phyloP scores from a whole-genome alignment of 768 basidiomycete genomes.

The Lactifluus hygrophoroides region DNA sequence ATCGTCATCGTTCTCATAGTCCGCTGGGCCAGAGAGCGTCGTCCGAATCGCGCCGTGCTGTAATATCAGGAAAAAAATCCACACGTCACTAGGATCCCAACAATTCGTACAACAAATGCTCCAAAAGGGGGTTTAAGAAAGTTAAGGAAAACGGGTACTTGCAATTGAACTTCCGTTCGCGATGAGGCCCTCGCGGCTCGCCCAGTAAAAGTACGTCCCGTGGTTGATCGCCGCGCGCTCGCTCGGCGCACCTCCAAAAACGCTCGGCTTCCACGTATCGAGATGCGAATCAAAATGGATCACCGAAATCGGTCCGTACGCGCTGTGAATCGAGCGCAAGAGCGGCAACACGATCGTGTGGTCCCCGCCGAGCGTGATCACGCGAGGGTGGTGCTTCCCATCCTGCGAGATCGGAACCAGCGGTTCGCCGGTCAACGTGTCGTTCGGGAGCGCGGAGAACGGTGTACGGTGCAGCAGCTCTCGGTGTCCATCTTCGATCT shows the following conservation, averaged over 20 bases:
- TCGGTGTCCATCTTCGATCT: slow-evolving; percentile 69
- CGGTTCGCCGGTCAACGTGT: slow-evolving; percentile 47
- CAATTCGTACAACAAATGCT: slow-evolving; percentile 24
- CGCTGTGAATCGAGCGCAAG: slow-evolving; percentile 60
- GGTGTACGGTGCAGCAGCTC: slow-evolving; percentile 55
- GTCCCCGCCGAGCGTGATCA: slow-evolving; percentile 82
- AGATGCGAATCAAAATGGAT: slow-evolving; percentile 87
- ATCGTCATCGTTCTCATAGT: slow-evolving; percentile 68
- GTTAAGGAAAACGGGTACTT: slow-evolving; percentile 42
- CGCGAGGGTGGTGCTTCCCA: slow-evolving; percentile 66
- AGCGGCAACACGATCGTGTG: slow-evolving; percentile 73
- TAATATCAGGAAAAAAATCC: slow-evolving; percentile 26
- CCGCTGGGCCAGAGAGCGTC: slow-evolving; percentile 66
- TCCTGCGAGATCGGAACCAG: slow-evolving; percentile 55
- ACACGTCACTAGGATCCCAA: slow-evolving; percentile 66
- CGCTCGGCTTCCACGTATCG: slow-evolving; percentile 69
- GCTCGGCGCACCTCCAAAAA: slow-evolving; percentile 68
- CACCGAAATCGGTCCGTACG: slow-evolving; percentile 72
- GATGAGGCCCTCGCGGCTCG: slow-evolving; percentile 74
- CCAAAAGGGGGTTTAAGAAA: slow-evolving; percentile 14
- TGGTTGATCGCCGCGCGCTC: slow-evolving; percentile 73
- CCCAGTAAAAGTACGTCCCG: slow-evolving; percentile 89
- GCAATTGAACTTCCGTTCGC: slow-evolving; percentile 73
- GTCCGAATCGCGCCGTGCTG: slow-evolving; percentile 86
- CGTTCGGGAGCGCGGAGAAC: slow-evolving; percentile 54